Evolutionary conservation across 305 asterid species (phyloP).

Genomic region (Ruellia speciosa): DNA sequence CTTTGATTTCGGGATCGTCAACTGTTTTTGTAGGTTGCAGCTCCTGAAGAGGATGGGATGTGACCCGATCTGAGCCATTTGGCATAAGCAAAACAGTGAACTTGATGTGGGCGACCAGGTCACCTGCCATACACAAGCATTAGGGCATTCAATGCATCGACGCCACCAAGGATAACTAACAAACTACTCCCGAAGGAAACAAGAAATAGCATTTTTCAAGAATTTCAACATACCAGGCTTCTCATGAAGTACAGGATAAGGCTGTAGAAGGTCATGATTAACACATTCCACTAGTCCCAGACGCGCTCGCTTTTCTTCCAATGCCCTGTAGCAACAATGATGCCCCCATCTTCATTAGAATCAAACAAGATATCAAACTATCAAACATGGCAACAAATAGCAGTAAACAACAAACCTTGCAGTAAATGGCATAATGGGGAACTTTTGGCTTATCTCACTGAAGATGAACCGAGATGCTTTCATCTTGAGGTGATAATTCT

Average conservation of each 20-base stretch:
- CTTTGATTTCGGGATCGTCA: conserved; percentile 85
- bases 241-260: conserved; percentile 93
- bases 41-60: conserved; percentile 80
- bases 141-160: not conserved
- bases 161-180: not conserved
- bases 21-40: conserved; percentile 57
- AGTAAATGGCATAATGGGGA: conserved; percentile 85
- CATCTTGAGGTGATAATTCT: conserved; percentile 63
- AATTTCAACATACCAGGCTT: conserved; percentile 56
- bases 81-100: conserved; percentile 94
- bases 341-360: not conserved
- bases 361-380: not conserved
- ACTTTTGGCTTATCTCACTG: conserved; percentile 69
- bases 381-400: not conserved
- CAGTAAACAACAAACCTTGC: conserved; percentile 45
- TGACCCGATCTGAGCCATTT: conserved; percentile 81
- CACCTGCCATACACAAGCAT: conserved; percentile 46
- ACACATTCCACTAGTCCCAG: conserved; percentile 88
- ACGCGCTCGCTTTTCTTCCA: conserved; percentile 95
- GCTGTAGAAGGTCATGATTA: conserved; percentile 84
- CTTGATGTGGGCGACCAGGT: conserved; percentile 85
- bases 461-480: conserved; percentile 72
- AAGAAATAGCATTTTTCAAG: not conserved
- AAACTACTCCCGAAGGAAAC: not conserved
- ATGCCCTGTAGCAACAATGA: conserved; percentile 48